Percentiles rank a stretch among this genome's conserved stretches.
Evolutionary conservation across 176 grass and related monocot species (phyloP).

Genomic region (Cenchrus fungigraminus): DNA sequence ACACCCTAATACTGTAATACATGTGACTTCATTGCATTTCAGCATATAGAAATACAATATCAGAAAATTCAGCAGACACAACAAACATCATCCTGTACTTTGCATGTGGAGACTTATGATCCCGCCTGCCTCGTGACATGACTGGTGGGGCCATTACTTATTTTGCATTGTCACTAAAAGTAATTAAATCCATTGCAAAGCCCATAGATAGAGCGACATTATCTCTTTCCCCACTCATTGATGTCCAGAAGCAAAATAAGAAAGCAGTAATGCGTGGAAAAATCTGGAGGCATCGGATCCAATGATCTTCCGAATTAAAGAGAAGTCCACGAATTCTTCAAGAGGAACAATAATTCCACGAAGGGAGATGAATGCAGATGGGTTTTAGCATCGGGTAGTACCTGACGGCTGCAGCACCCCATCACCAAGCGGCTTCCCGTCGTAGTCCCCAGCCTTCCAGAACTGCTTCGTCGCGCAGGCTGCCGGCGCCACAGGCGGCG

Average conservation of each 20-base stretch:
- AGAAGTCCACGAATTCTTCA: not conserved
- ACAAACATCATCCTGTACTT: slow-evolving; percentile 9
- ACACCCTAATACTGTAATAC: not conserved
- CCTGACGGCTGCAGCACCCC: slow-evolving; percentile 42
- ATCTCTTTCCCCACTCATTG: not conserved
- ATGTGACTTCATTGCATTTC: not conserved
- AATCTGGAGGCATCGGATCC: not conserved
- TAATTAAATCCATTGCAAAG: not conserved
- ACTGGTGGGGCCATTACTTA: not conserved
- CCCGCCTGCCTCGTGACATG: not conserved
- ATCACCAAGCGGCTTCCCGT: slow-evolving; percentile 44
- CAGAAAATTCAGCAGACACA: not conserved
- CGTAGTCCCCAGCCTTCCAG: slow-evolving; percentile 94
- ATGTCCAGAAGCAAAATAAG: not conserved
- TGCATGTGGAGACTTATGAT: not conserved
- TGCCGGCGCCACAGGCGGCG: not conserved
- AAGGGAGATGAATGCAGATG: not conserved
- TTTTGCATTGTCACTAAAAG: not conserved
- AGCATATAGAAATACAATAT: not conserved
- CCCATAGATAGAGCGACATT: not conserved
- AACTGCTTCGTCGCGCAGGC: slow-evolving; percentile 76
- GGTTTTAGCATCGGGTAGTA: slow-evolving; percentile 4
- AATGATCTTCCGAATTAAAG: not conserved
- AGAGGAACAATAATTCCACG: not conserved
- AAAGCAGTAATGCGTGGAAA: not conserved